Percentiles rank a stretch among this genome's conserved stretches.
Evolutionary conservation across 306 rosid species (phyloP).

Genomic region (Quercus gilva): DNA sequence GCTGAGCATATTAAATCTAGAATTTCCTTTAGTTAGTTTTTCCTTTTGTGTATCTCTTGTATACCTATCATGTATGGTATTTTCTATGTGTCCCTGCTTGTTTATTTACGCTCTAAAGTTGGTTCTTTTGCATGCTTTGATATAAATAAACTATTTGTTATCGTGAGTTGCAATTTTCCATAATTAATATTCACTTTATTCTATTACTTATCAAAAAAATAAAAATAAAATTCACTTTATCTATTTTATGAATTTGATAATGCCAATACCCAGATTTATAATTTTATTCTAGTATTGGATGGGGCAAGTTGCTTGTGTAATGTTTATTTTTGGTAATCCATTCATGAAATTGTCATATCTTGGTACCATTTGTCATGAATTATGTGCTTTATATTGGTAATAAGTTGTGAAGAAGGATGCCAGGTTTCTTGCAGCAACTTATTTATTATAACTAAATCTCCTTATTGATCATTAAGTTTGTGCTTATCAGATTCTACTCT

Average conservation of each 20-base stretch:
- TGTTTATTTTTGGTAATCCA: not conserved
- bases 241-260: not conserved
- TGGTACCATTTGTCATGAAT: not conserved
- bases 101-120: not conserved
- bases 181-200: not conserved
- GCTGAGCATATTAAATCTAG: not conserved
- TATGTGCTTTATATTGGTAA: not conserved
- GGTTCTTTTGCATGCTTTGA: not conserved
- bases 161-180: not conserved
- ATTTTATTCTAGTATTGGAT: not conserved
- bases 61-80: not conserved
- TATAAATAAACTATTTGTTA: not conserved
- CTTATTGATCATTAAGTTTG: not conserved
- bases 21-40: not conserved
- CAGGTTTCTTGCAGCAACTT: not conserved
- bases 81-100: not conserved
- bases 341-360: not conserved
- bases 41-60: not conserved
- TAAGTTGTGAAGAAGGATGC: conserved; percentile 1
- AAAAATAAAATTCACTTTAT: not conserved
- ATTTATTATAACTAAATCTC: not conserved
- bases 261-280: not conserved
- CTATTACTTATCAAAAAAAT: too few species aligned
- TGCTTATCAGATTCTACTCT: conserved; percentile 66
- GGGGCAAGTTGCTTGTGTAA: not conserved